Evolutionary conservation across 2,329 filamentous ascomycete genomes (phyloP).

Genomic region (Stagonosporopsis vannaccii): DNA sequence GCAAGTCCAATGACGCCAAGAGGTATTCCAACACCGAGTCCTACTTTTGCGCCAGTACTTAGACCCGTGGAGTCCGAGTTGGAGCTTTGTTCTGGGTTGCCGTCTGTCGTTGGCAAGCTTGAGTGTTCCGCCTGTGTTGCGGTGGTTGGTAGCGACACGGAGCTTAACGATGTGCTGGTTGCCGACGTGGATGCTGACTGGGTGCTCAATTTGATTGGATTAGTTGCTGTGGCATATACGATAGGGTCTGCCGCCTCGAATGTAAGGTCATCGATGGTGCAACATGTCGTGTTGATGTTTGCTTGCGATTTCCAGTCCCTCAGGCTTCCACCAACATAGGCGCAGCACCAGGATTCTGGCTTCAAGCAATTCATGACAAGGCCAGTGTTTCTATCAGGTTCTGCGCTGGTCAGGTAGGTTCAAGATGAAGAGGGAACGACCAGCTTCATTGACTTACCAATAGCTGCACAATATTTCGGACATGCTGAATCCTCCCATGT

Average conservation of each 20-base stretch:
- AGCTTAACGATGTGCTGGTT: not conserved
- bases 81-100: not conserved
- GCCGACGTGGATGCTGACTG: not conserved
- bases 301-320: not conserved
- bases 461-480: conserved; percentile 10
- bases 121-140: not conserved
- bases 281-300: conserved; percentile 13
- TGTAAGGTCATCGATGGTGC: conserved; percentile 13
- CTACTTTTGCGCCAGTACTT: conserved; percentile 15
- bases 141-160: not conserved
- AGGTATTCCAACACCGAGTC: conserved; percentile 14
- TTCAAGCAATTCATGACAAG: conserved; percentile 14
- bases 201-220: conserved; percentile 1
- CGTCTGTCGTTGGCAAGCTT: not conserved
- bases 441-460: not conserved
- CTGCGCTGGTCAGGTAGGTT: not conserved
- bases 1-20: conserved; percentile 14
- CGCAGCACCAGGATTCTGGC: conserved; percentile 5
- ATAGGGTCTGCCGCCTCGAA: conserved; percentile 11
- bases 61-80: not conserved
- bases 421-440: too few relatives aligned
- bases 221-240: conserved; percentile 6
- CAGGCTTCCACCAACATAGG: conserved; percentile 1
- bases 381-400: conserved; percentile 1
- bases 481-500: conserved; percentile 19